Evolutionary conservation across 208 protist species (phyloP).

Genomic region (Leishmania guyanensis): DNA sequence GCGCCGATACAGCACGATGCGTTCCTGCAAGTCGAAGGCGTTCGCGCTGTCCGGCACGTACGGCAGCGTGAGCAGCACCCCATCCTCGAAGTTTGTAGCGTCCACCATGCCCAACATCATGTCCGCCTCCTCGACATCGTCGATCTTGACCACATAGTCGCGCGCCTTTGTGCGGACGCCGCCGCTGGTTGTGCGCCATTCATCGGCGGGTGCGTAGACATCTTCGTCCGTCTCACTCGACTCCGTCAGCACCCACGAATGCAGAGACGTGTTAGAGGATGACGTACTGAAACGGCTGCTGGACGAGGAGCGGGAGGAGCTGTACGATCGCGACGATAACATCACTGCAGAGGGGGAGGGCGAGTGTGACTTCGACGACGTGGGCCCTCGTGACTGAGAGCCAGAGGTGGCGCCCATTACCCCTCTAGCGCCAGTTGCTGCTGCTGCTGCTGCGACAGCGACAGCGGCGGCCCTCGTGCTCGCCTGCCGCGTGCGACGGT

Average conservation of each 20-base stretch:
- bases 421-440: background rate
- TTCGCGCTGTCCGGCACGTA: slow-evolving; percentile 78
- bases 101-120: slow-evolving; percentile 80
- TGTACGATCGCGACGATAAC: background rate
- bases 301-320: slow-evolving; percentile 11
- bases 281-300: slow-evolving; percentile 11
- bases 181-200: slow-evolving; percentile 27
- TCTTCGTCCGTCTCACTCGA: slow-evolving; percentile 34
- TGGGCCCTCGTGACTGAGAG: background rate
- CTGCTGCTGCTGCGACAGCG: background rate
- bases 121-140: slow-evolving; percentile 90
- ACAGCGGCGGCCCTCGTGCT: background rate
- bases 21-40: slow-evolving; percentile 65
- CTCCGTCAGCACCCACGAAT: slow-evolving; percentile 35
- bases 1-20: slow-evolving; percentile 69
- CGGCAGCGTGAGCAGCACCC: slow-evolving; percentile 76
- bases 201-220: slow-evolving; percentile 32
- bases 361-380: background rate
- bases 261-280: slow-evolving; percentile 7
- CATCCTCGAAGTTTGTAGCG: slow-evolving; percentile 65
- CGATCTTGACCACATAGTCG: slow-evolving; percentile 86
- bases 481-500: background rate
- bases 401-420: background rate
- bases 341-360: background rate
- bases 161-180: slow-evolving; percentile 26